phyloP scores from a whole-genome alignment of 768 basidiomycete genomes.

The Boletus vinaceobasis region DNA sequence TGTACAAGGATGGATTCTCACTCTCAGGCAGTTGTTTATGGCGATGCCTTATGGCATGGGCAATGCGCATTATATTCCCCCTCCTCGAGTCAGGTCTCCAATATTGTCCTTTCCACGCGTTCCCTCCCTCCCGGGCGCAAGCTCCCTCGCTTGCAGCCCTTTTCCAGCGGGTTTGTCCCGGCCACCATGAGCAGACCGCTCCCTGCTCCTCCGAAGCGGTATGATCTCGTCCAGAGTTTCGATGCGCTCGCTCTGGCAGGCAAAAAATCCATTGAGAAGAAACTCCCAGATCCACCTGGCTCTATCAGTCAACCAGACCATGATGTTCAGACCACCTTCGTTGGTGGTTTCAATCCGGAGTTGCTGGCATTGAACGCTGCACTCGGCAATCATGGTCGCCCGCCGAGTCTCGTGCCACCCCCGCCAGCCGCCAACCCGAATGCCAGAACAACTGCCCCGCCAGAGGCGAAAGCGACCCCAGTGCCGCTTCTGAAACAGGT shows the following conservation, averaged over 20 bases:
- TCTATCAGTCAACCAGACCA: neutral
- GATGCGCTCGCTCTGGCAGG: conserved; percentile 32
- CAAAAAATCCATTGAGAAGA: conserved; percentile 13
- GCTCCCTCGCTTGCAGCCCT: conserved; percentile 11
- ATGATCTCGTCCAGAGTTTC: conserved; percentile 33
- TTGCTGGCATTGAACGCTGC: conserved; percentile 3
- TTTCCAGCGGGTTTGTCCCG: conserved; percentile 1
- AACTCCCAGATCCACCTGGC: conserved; percentile 8
- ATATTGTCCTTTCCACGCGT: conserved; percentile 9
- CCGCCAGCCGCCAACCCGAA: conserved; percentile 6
- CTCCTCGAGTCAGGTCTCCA: conserved; percentile 19
- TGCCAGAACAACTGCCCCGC: neutral
- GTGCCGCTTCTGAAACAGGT: conserved; percentile 13
- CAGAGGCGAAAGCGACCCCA: too few relatives aligned
- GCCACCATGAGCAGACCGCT: conserved; percentile 22
- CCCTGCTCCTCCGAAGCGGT: conserved; percentile 11
- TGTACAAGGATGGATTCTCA: neutral
- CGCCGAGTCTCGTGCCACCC: conserved; percentile 4
- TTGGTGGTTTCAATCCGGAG: conserved; percentile 46
- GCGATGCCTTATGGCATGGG: too few relatives aligned
- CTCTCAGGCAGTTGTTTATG: conserved; percentile 3
- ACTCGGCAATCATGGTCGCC: conserved; percentile 7
- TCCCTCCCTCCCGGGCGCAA: conserved; percentile 4
- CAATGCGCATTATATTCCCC: too few relatives aligned
- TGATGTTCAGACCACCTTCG: conserved; percentile 28